A percentile compares a stretch with the other conserved stretches of the same genome.
Conservation (phyloP, 2,329 filamentous ascomycete genomes). For the Gaeumannomyces tritici region DNA sequence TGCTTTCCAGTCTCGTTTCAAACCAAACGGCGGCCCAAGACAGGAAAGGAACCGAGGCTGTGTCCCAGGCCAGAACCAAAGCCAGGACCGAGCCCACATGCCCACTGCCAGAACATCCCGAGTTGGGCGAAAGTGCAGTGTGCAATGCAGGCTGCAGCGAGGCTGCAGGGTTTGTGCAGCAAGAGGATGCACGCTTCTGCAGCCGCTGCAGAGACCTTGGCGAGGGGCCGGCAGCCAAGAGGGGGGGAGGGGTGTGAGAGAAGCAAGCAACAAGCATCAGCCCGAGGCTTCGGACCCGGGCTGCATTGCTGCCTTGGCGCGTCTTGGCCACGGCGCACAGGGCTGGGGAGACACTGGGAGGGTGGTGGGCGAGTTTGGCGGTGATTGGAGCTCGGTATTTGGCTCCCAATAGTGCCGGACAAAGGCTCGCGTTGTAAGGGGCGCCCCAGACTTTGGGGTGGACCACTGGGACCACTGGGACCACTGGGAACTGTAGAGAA, state of each 20-base stretch:
- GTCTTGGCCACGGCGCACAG: not conserved
- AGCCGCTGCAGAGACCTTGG: not conserved
- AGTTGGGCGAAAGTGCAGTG: not conserved
- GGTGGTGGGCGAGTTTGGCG: too few species aligned
- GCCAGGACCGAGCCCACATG: not conserved
- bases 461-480: too few species aligned
- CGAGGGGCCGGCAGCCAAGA: not conserved
- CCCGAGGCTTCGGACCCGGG: not conserved
- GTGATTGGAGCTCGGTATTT: constrained; percentile 4
- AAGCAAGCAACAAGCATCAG: not conserved
- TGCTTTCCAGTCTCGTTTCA: too few species aligned
- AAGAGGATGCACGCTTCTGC: not conserved
- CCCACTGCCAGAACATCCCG: not conserved
- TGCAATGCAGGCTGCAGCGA: not conserved
- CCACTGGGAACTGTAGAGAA: too few species aligned
- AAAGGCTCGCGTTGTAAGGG: not conserved
- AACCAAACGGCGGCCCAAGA: too few species aligned
- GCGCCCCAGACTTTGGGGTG: too few species aligned
- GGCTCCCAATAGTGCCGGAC: constrained; percentile 1
- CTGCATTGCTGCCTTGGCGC: not conserved
- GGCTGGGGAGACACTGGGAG: not conserved
- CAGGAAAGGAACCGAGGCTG: too few species aligned
- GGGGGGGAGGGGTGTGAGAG: too few species aligned
- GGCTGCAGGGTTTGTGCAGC: not conserved
- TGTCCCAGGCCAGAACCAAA: too few species aligned